Evolutionary conservation across 179 eudicot genomes (phyloP).

Genomic region (Corrigiola litoralis): DNA sequence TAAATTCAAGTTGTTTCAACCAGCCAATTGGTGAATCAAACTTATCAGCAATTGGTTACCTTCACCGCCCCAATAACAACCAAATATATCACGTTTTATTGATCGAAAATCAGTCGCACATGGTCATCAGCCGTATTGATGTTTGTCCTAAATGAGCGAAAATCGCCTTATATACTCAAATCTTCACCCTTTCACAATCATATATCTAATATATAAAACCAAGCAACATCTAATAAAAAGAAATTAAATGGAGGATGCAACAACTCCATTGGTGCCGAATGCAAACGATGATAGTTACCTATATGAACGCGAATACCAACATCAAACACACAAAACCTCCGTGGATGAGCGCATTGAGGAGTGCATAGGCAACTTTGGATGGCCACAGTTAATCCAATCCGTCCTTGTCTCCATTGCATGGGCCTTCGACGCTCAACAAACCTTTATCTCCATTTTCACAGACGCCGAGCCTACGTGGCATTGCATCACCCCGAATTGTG

Average conservation of each 20-base stretch:
- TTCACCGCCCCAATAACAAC: too few species aligned
- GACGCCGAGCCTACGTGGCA: conserved; percentile 63
- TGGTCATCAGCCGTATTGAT: too few species aligned
- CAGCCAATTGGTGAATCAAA: too few species aligned
- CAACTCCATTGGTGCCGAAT: conserved; percentile 1
- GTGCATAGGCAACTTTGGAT: conserved; percentile 50
- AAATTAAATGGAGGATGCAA: conserved; percentile 7
- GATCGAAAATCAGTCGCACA: too few species aligned
- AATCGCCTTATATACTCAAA: too few species aligned
- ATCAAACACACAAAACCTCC: not conserved
- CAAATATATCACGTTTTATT: too few species aligned
- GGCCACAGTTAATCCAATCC: conserved; percentile 52
- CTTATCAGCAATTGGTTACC: too few species aligned
- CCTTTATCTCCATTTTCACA: conserved; percentile 68
- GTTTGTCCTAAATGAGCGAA: too few species aligned
- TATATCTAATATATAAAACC: not conserved
- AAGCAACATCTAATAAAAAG: not conserved
- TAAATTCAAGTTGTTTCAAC: too few species aligned
- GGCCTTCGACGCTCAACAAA: conserved; percentile 77
- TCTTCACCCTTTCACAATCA: too few species aligned
- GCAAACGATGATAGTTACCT: not conserved
- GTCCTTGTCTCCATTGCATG: conserved; percentile 48
- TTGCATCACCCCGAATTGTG: conserved; percentile 25
- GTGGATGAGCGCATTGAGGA: conserved; percentile 51
- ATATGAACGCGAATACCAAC: not conserved